Base-by-base conservation (phyloP, 2,329 filamentous ascomycete genomes). In the Fonsecaea multimorphosa region DNA sequence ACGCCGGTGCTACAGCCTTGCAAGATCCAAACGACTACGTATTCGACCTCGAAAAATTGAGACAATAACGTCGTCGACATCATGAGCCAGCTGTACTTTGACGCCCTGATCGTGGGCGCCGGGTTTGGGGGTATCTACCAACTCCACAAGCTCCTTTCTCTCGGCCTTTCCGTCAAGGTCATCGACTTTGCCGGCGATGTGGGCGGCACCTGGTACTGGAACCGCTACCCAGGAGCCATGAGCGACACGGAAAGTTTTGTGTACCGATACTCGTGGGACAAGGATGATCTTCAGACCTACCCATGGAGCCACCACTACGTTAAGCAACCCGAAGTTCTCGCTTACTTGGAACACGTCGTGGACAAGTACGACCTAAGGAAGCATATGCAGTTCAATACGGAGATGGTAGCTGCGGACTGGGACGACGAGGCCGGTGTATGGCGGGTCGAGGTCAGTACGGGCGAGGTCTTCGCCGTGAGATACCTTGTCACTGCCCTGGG, bases 111-210 rank as follows among this genome's bases (percentile, higher is more conserved):
- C 49, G 71, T 76, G 2, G 75, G 75, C 44, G 74, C 73, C 12
- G 74, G 75, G 2, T 73, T 74, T 57, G 69, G 80, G 31, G 83
- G 83, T 22, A 75, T 84, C 32, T 85, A 82, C 62, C 81, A 81
- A 75, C 79, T 86, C 29, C 81, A 85, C 68, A 80, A 80, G 0
- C 78, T 86, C 8, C 81, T 83, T 1, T 80, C 85, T 7, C 76
- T 78, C 6, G 85, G 84, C 1, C 73, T 82, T 19, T 81, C 80
- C 7, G 75, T 78, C 1, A 78, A 80, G 29, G 77, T 87, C 16
- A 83, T 82, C 68, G 86, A 88, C 66, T 81, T 82, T 0, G 85
- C 81, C 5, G 77, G 78, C 5, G 80, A 82, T 58, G 73, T 80
- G 0, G 69, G 69, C 9, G 77, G 77, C 12, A 76, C 77, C 5